Evolutionary conservation across 202 grass and related monocot species (phyloP).

Genomic region (Hordeum pubiflorum): DNA sequence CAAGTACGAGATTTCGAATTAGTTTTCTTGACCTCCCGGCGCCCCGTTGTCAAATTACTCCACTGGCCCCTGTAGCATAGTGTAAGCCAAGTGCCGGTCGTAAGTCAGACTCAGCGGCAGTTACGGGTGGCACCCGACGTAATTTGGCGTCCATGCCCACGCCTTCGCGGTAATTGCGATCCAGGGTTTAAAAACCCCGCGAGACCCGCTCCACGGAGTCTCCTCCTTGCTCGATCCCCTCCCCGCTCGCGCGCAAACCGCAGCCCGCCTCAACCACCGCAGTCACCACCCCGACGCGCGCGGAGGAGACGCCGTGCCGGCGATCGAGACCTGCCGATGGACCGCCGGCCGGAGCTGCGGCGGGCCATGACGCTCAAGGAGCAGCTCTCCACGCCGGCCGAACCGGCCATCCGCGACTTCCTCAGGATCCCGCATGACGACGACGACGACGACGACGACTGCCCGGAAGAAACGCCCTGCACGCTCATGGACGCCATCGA

Average conservation of each 20-base stretch:
- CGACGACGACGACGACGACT: background rate
- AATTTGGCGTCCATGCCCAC: background rate
- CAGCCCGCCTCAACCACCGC: background rate
- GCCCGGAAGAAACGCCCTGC: background rate
- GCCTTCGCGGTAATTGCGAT: constrained; percentile 12
- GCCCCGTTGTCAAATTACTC: background rate
- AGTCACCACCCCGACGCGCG: background rate
- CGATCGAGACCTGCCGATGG: background rate
- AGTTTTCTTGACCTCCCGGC: background rate
- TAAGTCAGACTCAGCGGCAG: background rate
- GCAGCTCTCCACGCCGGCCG: constrained; percentile 35
- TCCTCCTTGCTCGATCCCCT: background rate
- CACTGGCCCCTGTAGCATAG: background rate
- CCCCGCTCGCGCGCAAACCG: background rate
- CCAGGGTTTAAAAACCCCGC: constrained; percentile 33
- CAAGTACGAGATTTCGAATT: background rate
- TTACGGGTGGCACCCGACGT: background rate
- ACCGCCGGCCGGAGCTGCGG: constrained; percentile 36
- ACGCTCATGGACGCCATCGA: constrained; percentile 18
- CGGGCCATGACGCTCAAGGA: constrained; percentile 61
- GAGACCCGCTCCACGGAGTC: constrained; percentile 21
- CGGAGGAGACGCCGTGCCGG: background rate
- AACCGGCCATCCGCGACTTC: constrained; percentile 39
- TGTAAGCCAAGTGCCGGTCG: background rate
- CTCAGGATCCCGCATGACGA: constrained; percentile 23